phyloP scores from a whole-genome alignment of 352 stramenopile genomes.

The Phytophthora meadii region DNA sequence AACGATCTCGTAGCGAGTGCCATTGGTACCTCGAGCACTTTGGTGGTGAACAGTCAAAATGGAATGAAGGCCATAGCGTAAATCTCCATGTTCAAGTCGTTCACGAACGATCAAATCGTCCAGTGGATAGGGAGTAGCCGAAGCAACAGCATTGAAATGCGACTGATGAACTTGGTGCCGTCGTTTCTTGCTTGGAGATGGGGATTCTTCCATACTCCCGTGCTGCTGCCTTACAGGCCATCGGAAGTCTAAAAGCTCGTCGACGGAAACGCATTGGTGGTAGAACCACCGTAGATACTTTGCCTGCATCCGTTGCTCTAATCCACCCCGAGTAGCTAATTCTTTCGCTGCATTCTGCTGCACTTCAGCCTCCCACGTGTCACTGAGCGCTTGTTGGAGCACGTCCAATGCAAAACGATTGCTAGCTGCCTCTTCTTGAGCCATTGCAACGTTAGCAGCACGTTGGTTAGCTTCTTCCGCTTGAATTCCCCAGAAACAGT shows the following conservation, averaged over 20 bases:
- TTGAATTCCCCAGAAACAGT: slow-evolving; percentile 72
- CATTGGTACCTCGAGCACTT: slow-evolving; percentile 21
- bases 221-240: slow-evolving; percentile 55
- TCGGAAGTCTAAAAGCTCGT: slow-evolving; percentile 60
- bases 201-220: slow-evolving; percentile 9
- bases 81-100: slow-evolving; percentile 48
- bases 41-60: slow-evolving; percentile 66
- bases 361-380: slow-evolving; percentile 44
- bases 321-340: slow-evolving; percentile 24
- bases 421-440: slow-evolving; percentile 45
- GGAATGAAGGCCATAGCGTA: slow-evolving; percentile 51
- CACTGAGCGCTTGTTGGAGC: slow-evolving; percentile 37
- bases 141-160: slow-evolving; percentile 1
- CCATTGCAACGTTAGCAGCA: slow-evolving; percentile 41
- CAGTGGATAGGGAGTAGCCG: slow-evolving; percentile 42
- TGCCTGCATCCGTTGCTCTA: slow-evolving; percentile 50
- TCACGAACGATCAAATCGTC: slow-evolving; percentile 65
- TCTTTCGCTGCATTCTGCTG: slow-evolving; percentile 17
- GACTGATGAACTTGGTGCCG: slow-evolving; percentile 1
- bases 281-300: slow-evolving; percentile 78
- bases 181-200: slow-evolving; percentile 13
- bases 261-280: slow-evolving; percentile 52
- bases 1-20: slow-evolving; percentile 31
- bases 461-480: slow-evolving; percentile 53
- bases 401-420: slow-evolving; percentile 38